Conservation (phyloP, 768 basidiomycete genomes). For the Tubosaeta sp. region DNA sequence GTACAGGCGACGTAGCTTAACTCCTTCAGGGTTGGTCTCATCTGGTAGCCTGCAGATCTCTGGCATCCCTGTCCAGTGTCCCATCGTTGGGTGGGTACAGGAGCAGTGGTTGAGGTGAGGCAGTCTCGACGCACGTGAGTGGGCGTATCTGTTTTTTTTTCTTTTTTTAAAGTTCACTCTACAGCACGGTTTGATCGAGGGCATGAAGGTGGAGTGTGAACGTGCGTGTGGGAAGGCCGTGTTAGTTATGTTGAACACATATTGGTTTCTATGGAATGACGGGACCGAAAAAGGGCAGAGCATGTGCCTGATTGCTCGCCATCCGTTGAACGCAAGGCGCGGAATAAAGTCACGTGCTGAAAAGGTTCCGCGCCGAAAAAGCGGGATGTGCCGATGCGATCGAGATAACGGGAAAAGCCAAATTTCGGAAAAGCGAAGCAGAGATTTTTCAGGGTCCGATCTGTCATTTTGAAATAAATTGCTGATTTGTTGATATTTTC, state of each 20-base stretch:
- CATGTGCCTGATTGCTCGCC: conserved; percentile 22
- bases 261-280: conserved; percentile 26
- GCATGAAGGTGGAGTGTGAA: conserved; percentile 27
- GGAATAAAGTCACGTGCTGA: conserved; percentile 5
- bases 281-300: conserved; percentile 32
- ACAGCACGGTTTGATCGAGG: background rate
- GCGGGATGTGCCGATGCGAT: conserved; percentile 31
- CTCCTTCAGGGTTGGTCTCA: background rate
- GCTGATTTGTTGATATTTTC: conserved; percentile 19
- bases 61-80: background rate
- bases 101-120: background rate
- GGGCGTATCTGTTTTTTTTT: background rate
- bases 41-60: background rate
- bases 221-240: conserved; percentile 27
- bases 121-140: background rate
- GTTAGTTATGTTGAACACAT: background rate
- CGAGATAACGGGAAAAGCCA: conserved; percentile 32
- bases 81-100: background rate
- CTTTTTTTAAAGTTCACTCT: conserved; percentile 22
- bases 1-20: background rate
- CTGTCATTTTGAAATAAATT: conserved; percentile 26
- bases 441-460: conserved; percentile 34
- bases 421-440: conserved; percentile 25
- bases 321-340: background rate
- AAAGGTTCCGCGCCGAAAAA: conserved; percentile 32